Evolutionary conservation across 2,329 filamentous ascomycete genomes (phyloP).

Genomic region (Fusarium compactum): DNA sequence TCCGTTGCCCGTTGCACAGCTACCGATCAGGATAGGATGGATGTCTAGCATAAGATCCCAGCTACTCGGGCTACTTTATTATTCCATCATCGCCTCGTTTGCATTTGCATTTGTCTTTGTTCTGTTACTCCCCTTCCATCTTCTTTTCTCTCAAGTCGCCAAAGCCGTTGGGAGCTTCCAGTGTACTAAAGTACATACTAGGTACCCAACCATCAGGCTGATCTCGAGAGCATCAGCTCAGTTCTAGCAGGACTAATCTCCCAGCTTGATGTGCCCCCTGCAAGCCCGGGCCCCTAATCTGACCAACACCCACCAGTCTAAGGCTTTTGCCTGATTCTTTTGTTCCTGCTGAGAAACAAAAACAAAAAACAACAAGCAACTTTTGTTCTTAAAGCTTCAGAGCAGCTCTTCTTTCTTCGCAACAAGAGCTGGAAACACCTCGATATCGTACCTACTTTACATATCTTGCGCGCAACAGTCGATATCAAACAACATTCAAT

Average conservation of each 20-base stretch:
- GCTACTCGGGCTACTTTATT: constrained; percentile 40
- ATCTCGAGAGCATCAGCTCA: constrained; percentile 35
- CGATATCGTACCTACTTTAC: constrained; percentile 3
- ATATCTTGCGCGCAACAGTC: constrained; percentile 23
- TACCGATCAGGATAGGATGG: constrained; percentile 34
- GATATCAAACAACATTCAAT: constrained; percentile 16
- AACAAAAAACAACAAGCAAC: constrained; percentile 38
- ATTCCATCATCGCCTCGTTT: constrained; percentile 34
- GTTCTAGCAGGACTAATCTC: constrained; percentile 43
- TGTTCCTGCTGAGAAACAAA: constrained; percentile 28
- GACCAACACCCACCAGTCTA: constrained; percentile 35
- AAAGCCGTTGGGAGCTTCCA: constrained; percentile 7
- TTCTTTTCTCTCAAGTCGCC: constrained; percentile 3
- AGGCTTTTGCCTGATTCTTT: constrained; percentile 32
- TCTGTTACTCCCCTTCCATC: constrained; percentile 6
- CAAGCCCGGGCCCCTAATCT: constrained; percentile 47
- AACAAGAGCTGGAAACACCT: constrained; percentile 1
- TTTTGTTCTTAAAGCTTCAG: constrained; percentile 18
- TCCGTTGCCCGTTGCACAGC: constrained; percentile 48
- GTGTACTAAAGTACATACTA: background rate
- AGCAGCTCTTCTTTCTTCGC: background rate
- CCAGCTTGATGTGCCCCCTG: constrained; percentile 40
- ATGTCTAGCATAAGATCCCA: constrained; percentile 29
- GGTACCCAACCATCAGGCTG: constrained; percentile 4
- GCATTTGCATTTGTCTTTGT: constrained; percentile 21